phyloP scores from a whole-genome alignment of 768 basidiomycete species.

The Paxillus ammoniavirescens region DNA sequence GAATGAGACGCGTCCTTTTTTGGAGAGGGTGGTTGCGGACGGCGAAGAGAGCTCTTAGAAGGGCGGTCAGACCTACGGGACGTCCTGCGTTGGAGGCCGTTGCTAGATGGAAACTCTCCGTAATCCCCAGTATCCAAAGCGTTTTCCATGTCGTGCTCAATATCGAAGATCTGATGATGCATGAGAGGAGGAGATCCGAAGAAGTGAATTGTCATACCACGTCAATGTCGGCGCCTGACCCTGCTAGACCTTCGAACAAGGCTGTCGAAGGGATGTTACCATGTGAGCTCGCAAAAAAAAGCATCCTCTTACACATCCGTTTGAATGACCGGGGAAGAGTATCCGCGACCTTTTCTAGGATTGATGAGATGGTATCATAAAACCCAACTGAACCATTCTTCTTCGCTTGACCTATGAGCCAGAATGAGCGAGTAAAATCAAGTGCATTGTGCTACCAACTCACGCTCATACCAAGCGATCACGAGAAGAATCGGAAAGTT shows the following conservation, averaged over 20 bases:
- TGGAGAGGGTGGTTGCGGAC: constrained; percentile 16
- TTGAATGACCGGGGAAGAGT: constrained; percentile 74
- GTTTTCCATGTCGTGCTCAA: constrained; percentile 63
- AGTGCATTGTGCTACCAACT: constrained; percentile 1
- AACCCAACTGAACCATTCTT: constrained; percentile 61
- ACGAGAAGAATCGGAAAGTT: constrained; percentile 80
- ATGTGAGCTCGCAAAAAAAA: neutral
- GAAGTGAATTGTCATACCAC: constrained; percentile 43
- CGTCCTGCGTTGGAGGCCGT: constrained; percentile 25
- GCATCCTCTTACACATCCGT: constrained; percentile 58
- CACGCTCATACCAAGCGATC: constrained; percentile 83
- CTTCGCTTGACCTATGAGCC: constrained; percentile 54
- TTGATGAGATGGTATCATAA: constrained; percentile 67
- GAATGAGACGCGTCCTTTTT: constrained; percentile 16
- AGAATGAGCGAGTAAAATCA: neutral
- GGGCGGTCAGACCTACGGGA: constrained; percentile 34
- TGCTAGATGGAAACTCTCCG: constrained; percentile 14
- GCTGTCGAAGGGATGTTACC: constrained; percentile 40
- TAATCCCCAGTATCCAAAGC: constrained; percentile 54
- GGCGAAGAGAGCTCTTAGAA: constrained; percentile 27
- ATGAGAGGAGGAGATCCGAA: neutral
- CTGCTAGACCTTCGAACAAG: constrained; percentile 77
- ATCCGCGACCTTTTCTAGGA: constrained; percentile 70
- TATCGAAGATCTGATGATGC: constrained; percentile 64
- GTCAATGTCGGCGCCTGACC: constrained; percentile 71